Conservation (phyloP, 805 yeast species). For the Wickerhamiella slavikovae region DNA sequence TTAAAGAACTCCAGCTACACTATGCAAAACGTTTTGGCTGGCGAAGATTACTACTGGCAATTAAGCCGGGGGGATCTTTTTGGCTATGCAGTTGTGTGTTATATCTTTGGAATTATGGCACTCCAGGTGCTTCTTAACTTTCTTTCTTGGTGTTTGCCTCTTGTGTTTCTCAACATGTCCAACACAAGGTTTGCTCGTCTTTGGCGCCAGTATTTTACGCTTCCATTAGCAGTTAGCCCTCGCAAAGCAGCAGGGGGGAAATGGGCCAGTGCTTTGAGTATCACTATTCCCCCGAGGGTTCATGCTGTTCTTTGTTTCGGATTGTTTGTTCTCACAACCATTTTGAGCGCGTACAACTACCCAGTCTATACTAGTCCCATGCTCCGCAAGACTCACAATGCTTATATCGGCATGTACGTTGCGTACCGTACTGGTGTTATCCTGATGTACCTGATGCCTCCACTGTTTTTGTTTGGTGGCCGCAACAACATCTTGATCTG, state of each 20-base stretch:
- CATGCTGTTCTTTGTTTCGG: constrained; percentile 20
- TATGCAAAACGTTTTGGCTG: background rate
- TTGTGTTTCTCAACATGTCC: background rate
- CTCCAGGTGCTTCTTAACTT: constrained; percentile 4
- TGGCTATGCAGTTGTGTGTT: constrained; percentile 3
- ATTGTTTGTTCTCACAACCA: constrained; percentile 12
- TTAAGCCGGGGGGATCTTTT: background rate
- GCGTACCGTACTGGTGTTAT: constrained; percentile 20
- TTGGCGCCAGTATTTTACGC: constrained; percentile 2
- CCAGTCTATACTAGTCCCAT: constrained; percentile 2
- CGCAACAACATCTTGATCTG: constrained; percentile 45
- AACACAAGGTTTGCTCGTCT: background rate
- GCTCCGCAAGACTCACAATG: constrained; percentile 20
- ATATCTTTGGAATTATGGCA: constrained; percentile 5
- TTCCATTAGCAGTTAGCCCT: constrained; percentile 3
- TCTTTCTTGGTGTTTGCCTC: constrained; percentile 4
- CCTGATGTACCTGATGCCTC: constrained; percentile 14
- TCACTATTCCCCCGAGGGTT: constrained; percentile 21
- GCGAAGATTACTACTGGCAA: background rate
- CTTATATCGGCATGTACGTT: constrained; percentile 15
- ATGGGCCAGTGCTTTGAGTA: background rate
- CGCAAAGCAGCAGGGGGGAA: background rate
- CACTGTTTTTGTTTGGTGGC: constrained; percentile 34
- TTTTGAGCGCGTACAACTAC: constrained; percentile 2
- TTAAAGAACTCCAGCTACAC: background rate